Conservation (phyloP, 306 rosid species). For the Prunus salicina region DNA sequence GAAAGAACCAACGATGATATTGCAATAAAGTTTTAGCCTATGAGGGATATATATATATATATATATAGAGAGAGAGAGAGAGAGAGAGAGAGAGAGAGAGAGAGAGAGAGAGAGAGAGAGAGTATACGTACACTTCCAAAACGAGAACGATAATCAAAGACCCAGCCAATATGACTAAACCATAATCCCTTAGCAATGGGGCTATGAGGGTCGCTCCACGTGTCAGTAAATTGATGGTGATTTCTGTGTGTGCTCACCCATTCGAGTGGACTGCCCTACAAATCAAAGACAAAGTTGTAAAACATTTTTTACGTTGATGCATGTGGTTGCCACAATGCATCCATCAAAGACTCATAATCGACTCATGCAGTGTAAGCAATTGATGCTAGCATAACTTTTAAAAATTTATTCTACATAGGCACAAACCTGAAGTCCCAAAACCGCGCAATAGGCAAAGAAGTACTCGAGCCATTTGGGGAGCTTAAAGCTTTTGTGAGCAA, state of each 20-base stretch:
- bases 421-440: constrained; percentile 69
- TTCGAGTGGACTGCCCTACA: constrained; percentile 82
- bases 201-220: constrained; percentile 83
- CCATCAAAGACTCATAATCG: neutral
- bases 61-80: neutral
- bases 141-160: constrained; percentile 54
- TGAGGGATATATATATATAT: no score
- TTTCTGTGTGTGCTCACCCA: constrained; percentile 92
- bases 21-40: no score
- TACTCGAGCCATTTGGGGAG: constrained; percentile 90
- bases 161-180: constrained; percentile 88
- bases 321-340: neutral
- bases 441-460: constrained; percentile 74
- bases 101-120: neutral
- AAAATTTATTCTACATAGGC: no score
- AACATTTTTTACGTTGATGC: neutral
- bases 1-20: no score
- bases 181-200: constrained; percentile 74
- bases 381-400: neutral
- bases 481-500: constrained; percentile 79
- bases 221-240: constrained; percentile 83
- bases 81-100: neutral
- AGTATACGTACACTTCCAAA: constrained; percentile 40
- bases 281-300: neutral
- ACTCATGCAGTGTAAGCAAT: no score